These are phyloP conservation scores for Neofusicoccum sp. DNA, from an alignment of 2,329 filamentous ascomycete species.

Conservation along the genomic window DNA sequence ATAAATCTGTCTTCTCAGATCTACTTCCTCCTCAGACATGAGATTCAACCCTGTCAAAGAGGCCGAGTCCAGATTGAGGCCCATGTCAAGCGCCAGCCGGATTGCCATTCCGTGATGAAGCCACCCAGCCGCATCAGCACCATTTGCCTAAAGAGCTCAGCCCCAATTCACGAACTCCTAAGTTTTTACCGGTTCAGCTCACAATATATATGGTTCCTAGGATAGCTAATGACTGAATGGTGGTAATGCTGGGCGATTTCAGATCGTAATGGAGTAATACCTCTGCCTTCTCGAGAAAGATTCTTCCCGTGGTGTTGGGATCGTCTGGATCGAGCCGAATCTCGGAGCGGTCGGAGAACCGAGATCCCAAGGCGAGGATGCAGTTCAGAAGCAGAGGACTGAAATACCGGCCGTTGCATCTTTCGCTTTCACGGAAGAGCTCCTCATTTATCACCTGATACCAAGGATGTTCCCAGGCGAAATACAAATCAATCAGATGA, in stretches of 20 bases:
- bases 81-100: conserved; percentile 42
- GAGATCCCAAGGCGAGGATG: conserved; percentile 39
- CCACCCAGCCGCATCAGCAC: conserved; percentile 41
- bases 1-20: conserved; percentile 40
- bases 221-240: conserved; percentile 40
- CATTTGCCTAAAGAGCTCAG: conserved; percentile 31
- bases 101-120: conserved; percentile 44
- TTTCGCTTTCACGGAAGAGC: conserved; percentile 37
- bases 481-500: conserved; percentile 40
- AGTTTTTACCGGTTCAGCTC: conserved; percentile 13
- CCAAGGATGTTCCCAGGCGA: conserved; percentile 44
- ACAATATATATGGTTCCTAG: conserved; percentile 31
- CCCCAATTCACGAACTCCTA: no score
- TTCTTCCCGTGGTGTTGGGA: conserved; percentile 38
- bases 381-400: conserved; percentile 38
- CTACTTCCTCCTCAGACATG: conserved; percentile 32
- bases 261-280: conserved; percentile 18
- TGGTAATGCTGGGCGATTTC: conserved; percentile 37
- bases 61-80: conserved; percentile 39
- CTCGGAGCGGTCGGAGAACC: conserved; percentile 38
- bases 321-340: conserved; percentile 35
- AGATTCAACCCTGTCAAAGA: conserved; percentile 29
- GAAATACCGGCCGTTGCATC: conserved; percentile 32
- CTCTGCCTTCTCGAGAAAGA: conserved; percentile 34
- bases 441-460: conserved; percentile 39